Conservation (phyloP, 331 rosid genomes). For the Pyracantha coccinea region DNA sequence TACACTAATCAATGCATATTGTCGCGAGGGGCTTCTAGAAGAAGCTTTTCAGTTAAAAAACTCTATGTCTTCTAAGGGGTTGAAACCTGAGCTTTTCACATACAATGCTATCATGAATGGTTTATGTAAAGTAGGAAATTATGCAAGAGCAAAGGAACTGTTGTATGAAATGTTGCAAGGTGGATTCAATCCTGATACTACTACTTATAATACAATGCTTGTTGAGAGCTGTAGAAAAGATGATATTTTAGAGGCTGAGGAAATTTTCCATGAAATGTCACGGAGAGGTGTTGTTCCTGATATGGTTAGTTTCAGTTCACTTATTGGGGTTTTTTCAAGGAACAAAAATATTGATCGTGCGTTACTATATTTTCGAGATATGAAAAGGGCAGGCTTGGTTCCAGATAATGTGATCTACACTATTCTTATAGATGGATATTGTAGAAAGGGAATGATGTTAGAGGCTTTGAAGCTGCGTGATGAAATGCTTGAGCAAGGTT, state of each 20-base stretch:
- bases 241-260: conserved; percentile 53
- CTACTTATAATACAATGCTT: conserved; percentile 60
- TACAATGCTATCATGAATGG: conserved; percentile 71
- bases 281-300: conserved; percentile 47
- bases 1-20: conserved; percentile 59
- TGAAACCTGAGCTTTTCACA: conserved; percentile 61
- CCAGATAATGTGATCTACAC: conserved; percentile 81
- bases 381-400: conserved; percentile 56
- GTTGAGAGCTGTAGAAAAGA: conserved; percentile 61
- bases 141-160: conserved; percentile 40
- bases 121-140: conserved; percentile 58
- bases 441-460: conserved; percentile 42
- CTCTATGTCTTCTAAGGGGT: conserved; percentile 39
- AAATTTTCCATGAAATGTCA: conserved; percentile 53
- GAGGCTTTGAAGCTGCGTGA: conserved; percentile 64
- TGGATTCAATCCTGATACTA: conserved; percentile 62
- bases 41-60: conserved; percentile 47
- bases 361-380: conserved; percentile 37
- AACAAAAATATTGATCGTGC: conserved; percentile 52
- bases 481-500: conserved; percentile 69
- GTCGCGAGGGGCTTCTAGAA: conserved; percentile 40
- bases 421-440: conserved; percentile 78
- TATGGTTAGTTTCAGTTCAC: conserved; percentile 63
- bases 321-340: conserved; percentile 55
- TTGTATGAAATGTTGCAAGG: conserved; percentile 52